Conservation (phyloP, 768 basidiomycete species). For the Nidularia pulvinata region DNA sequence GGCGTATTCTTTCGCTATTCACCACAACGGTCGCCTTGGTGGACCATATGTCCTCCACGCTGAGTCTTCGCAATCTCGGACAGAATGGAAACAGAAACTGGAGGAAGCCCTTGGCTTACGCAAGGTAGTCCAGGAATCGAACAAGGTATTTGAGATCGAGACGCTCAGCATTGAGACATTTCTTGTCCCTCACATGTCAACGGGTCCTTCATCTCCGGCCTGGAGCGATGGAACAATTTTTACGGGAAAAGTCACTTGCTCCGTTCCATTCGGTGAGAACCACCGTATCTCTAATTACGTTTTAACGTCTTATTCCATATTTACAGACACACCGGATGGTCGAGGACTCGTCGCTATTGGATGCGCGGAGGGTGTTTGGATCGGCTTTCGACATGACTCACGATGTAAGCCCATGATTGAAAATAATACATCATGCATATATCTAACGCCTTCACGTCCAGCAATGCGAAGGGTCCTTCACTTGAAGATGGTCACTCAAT, state of each 20-base stretch:
- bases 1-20: slow-evolving; percentile 86
- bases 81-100: slow-evolving; percentile 91
- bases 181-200: slow-evolving; percentile 62
- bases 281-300: slow-evolving; percentile 9
- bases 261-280: slow-evolving; percentile 83
- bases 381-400: slow-evolving; percentile 88
- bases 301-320: not conserved
- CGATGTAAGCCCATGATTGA: slow-evolving; percentile 51
- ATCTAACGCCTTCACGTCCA: slow-evolving; percentile 18
- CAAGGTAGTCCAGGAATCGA: slow-evolving; percentile 86
- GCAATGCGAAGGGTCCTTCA: slow-evolving; percentile 93
- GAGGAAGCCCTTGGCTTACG: slow-evolving; percentile 87
- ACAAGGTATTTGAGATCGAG: slow-evolving; percentile 95
- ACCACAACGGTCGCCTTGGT: slow-evolving; percentile 85
- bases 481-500: slow-evolving; percentile 89
- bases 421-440: not conserved
- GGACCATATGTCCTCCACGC: slow-evolving; percentile 85
- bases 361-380: slow-evolving; percentile 94
- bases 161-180: slow-evolving; percentile 90
- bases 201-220: slow-evolving; percentile 41
- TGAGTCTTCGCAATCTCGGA: slow-evolving; percentile 66
- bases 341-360: slow-evolving; percentile 86
- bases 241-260: slow-evolving; percentile 89
- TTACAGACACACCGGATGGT: slow-evolving; percentile 81
- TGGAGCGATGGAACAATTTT: slow-evolving; percentile 75